phyloP scores from a whole-genome alignment of 441 rosid genomes.

The Daphne laureola region DNA sequence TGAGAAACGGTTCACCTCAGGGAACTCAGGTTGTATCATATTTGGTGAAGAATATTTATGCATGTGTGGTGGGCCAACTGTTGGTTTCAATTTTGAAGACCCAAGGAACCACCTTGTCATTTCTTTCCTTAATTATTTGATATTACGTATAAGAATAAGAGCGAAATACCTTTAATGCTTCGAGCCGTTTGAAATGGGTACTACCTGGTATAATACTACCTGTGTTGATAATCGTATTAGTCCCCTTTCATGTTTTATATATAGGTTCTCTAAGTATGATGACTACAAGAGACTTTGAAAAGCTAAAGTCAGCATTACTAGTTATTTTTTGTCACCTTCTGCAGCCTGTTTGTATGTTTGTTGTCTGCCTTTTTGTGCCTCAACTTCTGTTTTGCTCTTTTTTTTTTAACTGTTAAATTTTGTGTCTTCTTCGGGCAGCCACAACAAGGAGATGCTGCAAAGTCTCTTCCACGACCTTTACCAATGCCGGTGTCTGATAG shows the following conservation, averaged over 20 bases:
- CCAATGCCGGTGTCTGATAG: conserved; percentile 38
- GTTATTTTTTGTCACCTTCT: not conserved
- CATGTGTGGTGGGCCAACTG: conserved; percentile 4
- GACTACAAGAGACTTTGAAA: not conserved
- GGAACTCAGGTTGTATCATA: conserved; percentile 49
- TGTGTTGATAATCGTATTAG: no score
- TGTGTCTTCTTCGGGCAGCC: conserved; percentile 35
- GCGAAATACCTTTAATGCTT: no score
- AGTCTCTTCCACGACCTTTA: conserved; percentile 71
- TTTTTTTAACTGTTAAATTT: conserved; percentile 7
- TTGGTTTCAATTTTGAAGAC: not conserved
- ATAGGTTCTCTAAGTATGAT: not conserved
- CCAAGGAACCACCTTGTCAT: not conserved
- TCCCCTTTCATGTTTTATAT: not conserved
- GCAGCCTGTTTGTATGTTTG: not conserved
- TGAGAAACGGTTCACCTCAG: conserved; percentile 76
- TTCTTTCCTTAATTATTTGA: not conserved
- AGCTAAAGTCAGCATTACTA: not conserved
- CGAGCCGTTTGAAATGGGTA: no score
- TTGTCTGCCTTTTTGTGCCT: not conserved
- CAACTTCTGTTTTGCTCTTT: not conserved
- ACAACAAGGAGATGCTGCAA: conserved; percentile 40
- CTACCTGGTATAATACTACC: no score
- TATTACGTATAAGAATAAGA: no score
- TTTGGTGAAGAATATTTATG: conserved; percentile 4